Base-by-base conservation (phyloP, 371 early-diverging fungal species). In the Rhizopus stolonifer region DNA sequence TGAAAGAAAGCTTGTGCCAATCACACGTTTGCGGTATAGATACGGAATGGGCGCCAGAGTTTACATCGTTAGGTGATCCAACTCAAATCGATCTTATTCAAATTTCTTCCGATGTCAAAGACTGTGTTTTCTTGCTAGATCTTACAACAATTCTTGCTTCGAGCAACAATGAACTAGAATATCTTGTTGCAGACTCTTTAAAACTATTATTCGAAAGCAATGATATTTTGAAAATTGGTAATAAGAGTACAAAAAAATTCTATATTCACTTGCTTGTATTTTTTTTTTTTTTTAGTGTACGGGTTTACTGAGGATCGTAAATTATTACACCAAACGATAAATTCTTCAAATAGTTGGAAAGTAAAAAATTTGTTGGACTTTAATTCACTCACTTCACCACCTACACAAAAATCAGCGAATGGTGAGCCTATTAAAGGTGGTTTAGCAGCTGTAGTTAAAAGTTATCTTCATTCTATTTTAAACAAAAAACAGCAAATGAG, bases 401-500 rank as follows among this genome's bases (percentile, higher is more conserved):
- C 49, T 15, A 23, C 61, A 7, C 21, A 49, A 29, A 29, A 4
- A 7, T 29, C 31, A 4, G 31, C 10, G 10, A 29, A 29, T 10
- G 31, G 31, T 2, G 33, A 56, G 7, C 29, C 54, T 11, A 44
- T 64, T 5, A 21, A 49, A 2, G 72, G 70, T 26, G 77, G 77
- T 2, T 49, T 77, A 14, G 47, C 64, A 18, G 77, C 74, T 22
- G 65, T 69, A 0, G 64, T 71, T 0, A 21, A 50, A 8, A 49
- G 53, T 2, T 73, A 67, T 29, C 49, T 73, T 26, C 61, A 55
- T 18, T 58, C 56, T 1, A 23, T 46, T 0, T 47, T 77, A 46
- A 71, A 74, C 40, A 77, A 77, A 45, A 65, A 68, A 15, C 78
- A 77, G 46, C 72, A 70, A 25, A 15, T 77, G 5, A 77, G 78